Evolutionary conservation across 768 basidiomycete genomes (phyloP), one percentile per base, ranked within the genome.

Genomic region (Agrocybe pediades): DNA sequence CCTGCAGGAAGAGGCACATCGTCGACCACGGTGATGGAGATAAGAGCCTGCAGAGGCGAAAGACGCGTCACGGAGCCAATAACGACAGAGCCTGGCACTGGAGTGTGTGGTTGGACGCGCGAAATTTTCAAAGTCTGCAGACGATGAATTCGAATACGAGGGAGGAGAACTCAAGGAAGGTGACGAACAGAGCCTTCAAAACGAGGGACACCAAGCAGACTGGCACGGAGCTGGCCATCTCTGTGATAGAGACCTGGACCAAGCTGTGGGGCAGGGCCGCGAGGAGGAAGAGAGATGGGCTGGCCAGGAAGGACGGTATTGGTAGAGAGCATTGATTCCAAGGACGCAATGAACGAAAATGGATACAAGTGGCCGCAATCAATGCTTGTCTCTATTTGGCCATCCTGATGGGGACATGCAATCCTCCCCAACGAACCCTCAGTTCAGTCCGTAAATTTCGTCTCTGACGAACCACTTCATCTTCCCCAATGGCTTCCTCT

Each of bases 21-120:
- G 62, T 97, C 93, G 36, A 95, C 92, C 6, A 93, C 88, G 20
- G 86, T 82, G 59, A 97, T 93, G 2, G 90, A 86, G 17, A 97
- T 71, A 49, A 85, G 77, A 1, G 94, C 95, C 68, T 95, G 92
- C 54, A 84, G 68, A 1, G 94, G 92, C 0, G 91, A 91, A 43
- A 96, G 75, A 11, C 94, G 86, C 5, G 87, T 89, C 25, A 97
- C 80, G 24, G 83, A 84, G 23, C 94, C 95, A 30, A 95, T 81
- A 23, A 95, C 83, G 36, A 90, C 70, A n/a, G 90, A 85, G 60
- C 85, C 85, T 27, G 87, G 80, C 13, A 80, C 71, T 0, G 92
- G 92, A 1, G 90, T 88, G 66, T 83, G 86, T 0, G 89, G 84
- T 43, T 89, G 84, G 1, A 84, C 71, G 41, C 84, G 85, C 51